phyloP scores from a whole-genome alignment of 768 basidiomycete species.

The Mycena crocata region DNA sequence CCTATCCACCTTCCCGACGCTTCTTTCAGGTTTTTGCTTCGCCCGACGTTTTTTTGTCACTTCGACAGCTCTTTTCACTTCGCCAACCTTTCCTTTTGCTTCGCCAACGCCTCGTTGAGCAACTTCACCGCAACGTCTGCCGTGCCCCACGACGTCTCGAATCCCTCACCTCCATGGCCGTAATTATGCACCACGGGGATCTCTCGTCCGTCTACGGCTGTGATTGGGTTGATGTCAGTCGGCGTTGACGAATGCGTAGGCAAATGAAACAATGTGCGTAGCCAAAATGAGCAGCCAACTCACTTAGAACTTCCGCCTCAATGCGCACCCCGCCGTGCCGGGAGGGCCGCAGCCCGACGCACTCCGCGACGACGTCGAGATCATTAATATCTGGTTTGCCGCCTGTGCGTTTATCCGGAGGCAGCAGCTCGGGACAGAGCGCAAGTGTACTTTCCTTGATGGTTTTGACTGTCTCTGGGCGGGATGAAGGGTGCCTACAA shows the following conservation, averaged over 20 bases:
- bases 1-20: too few species aligned
- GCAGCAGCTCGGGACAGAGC: slow-evolving; percentile 17
- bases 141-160: slow-evolving; percentile 62
- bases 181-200: slow-evolving; percentile 73
- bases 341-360: slow-evolving; percentile 19
- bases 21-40: too few species aligned
- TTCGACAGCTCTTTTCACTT: too few species aligned
- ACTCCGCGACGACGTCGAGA: slow-evolving; percentile 26
- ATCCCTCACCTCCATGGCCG: slow-evolving; percentile 70
- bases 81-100: too few species aligned
- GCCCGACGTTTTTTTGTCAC: too few species aligned
- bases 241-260: too few species aligned
- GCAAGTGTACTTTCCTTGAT: slow-evolving; percentile 17
- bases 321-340: slow-evolving; percentile 16
- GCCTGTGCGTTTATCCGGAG: slow-evolving; percentile 12
- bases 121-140: neutral
- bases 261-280: neutral
- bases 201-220: slow-evolving; percentile 31
- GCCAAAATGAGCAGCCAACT: neutral
- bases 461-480: slow-evolving; percentile 19
- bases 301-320: neutral
- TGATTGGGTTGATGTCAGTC: too few species aligned
- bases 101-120: too few species aligned
- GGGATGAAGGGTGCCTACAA: slow-evolving; percentile 17
- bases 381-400: slow-evolving; percentile 11